Conservation (phyloP, 2,329 filamentous ascomycete genomes). For the Chrysosporium queenslandicum region DNA sequence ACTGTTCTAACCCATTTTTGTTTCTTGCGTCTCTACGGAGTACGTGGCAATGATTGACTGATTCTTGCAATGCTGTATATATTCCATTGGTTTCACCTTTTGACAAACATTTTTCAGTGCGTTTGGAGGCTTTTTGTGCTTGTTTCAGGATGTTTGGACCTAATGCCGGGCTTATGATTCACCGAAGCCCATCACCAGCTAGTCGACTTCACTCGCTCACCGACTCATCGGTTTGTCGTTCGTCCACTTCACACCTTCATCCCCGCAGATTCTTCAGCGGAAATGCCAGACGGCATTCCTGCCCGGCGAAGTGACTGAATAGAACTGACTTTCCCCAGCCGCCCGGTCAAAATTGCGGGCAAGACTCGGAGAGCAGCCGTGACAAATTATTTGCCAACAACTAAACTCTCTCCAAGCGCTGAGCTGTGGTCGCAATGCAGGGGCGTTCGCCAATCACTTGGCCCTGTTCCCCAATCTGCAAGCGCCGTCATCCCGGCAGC, state of each 20-base stretch:
- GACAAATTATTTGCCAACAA: background rate
- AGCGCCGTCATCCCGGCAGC: background rate
- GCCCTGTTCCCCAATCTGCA: background rate
- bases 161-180: background rate
- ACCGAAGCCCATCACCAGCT: background rate
- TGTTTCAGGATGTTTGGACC: too few species aligned
- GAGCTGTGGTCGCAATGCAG: slow-evolving; percentile 2
- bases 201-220: too few species aligned
- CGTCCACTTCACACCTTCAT: too few species aligned
- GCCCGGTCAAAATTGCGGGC: background rate
- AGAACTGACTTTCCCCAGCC: background rate
- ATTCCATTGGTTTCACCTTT: background rate
- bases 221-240: too few species aligned
- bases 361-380: background rate
- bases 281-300: background rate
- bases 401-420: background rate
- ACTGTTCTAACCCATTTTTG: too few species aligned
- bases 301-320: background rate
- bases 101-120: too few species aligned
- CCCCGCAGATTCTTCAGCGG: slow-evolving; percentile 1
- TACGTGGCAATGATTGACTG: background rate
- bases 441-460: slow-evolving; percentile 6
- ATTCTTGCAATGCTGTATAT: too few species aligned
- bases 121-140: too few species aligned
- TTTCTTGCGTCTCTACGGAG: too few species aligned